These are phyloP conservation scores for Fusarium euwallaceae DNA, from an alignment of 2,329 filamentous ascomycete species.

Conservation along the genomic window DNA sequence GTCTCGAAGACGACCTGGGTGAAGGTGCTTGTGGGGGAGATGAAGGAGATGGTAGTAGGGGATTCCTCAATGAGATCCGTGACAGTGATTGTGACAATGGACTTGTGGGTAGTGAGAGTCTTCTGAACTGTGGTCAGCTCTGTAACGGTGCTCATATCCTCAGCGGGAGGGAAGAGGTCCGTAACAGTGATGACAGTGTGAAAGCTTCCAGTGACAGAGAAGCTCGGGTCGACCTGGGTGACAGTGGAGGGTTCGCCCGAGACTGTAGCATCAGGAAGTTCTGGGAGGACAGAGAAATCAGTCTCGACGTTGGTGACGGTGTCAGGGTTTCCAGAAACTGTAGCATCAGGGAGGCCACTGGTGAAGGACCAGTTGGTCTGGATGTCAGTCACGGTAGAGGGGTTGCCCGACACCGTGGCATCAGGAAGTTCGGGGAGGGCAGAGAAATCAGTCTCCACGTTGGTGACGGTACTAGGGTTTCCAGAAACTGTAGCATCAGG, in stretches of 20 bases:
- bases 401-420: constrained; percentile 42
- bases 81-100: constrained; percentile 45
- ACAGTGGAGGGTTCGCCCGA: constrained; percentile 48
- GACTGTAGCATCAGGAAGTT: constrained; percentile 41
- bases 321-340: constrained; percentile 43
- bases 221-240: constrained; percentile 41
- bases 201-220: constrained; percentile 33
- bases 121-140: constrained; percentile 43
- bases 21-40: constrained; percentile 45
- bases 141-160: constrained; percentile 44
- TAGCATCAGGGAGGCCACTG: constrained; percentile 42
- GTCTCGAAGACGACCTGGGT: constrained; percentile 52
- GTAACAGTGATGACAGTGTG: constrained; percentile 48
- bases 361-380: constrained; percentile 47
- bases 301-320: constrained; percentile 47
- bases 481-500: constrained; percentile 52
- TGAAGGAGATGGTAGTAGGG: constrained; percentile 33
- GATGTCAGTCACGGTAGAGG: constrained; percentile 48
- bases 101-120: constrained; percentile 43
- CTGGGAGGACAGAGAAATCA: constrained; percentile 23
- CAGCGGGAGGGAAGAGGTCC: constrained; percentile 44
- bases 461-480: constrained; percentile 49
- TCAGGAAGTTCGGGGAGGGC: constrained; percentile 38
- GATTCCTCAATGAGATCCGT: constrained; percentile 29
- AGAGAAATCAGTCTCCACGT: constrained; percentile 36